These are phyloP conservation scores for Dysphania ambrosioides DNA, from an alignment of 148 eudicot genomes.

Conservation along the genomic window DNA sequence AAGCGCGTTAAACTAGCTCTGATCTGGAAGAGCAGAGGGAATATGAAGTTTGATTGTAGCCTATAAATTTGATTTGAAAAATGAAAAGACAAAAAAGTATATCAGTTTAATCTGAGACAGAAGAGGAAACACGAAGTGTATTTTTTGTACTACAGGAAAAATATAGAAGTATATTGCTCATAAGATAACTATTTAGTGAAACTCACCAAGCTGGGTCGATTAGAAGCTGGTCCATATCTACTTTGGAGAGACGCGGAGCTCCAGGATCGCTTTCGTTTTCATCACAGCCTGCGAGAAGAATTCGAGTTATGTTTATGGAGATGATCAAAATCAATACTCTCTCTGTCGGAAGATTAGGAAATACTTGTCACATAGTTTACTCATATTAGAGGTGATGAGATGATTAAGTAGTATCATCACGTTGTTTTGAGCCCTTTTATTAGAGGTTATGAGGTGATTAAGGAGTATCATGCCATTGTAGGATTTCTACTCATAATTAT, in stretches of 20 bases:
- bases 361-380: not conserved
- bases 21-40: not conserved
- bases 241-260: slow-evolving; percentile 43
- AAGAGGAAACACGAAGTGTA: not conserved
- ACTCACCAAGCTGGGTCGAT: slow-evolving; percentile 35
- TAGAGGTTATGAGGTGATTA: no score
- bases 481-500: not conserved
- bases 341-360: no score
- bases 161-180: not conserved
- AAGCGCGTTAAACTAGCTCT: not conserved
- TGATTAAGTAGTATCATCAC: no score
- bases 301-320: not conserved
- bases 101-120: not conserved
- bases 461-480: not conserved
- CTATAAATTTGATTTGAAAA: no score
- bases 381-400: not conserved
- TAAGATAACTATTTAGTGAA: not conserved
- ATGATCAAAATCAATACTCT: not conserved
- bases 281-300: slow-evolving; percentile 34
- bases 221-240: slow-evolving; percentile 27
- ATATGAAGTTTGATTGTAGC: no score
- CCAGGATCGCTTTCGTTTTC: slow-evolving; percentile 45
- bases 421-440: no score
- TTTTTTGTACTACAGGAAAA: not conserved
- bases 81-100: no score